Percentiles rank a stretch among this genome's conserved stretches.
Conservation (phyloP, 2,329 filamentous ascomycete species). For the Apiospora phragmitis region DNA sequence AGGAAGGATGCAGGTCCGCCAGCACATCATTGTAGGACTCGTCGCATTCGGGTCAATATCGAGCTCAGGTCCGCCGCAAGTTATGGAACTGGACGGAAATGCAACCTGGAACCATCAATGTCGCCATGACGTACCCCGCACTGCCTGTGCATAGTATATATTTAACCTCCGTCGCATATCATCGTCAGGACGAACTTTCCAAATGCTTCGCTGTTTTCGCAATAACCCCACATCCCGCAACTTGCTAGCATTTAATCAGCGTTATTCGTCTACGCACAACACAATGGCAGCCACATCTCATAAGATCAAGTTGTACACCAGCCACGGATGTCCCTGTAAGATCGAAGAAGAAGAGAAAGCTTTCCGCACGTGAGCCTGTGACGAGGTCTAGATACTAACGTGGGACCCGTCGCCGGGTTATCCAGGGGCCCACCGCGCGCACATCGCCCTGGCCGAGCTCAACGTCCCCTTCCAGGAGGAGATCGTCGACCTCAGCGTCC, state of each 20-base stretch:
- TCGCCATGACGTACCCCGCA: conserved; percentile 4
- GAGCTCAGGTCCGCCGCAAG: neutral
- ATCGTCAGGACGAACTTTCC: neutral
- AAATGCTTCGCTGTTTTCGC: neutral
- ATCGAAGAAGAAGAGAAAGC: neutral
- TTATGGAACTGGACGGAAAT: neutral
- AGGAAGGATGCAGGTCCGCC: neutral
- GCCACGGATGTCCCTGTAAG: conserved; percentile 17
- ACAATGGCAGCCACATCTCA: conserved; percentile 3
- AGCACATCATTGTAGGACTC: neutral
- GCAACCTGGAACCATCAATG: neutral
- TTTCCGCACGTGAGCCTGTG: neutral
- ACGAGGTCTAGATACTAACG: neutral
- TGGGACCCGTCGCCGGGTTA: too few relatives aligned
- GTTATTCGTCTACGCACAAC: neutral
- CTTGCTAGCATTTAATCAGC: neutral
- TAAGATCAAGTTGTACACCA: conserved; percentile 18
- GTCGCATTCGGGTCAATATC: neutral
- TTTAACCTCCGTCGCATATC: neutral
- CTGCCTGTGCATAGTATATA: neutral
- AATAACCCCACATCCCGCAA: neutral
- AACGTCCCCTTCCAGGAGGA: conserved; percentile 16
- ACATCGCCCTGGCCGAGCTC: conserved; percentile 15
- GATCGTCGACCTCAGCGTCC: conserved; percentile 13
- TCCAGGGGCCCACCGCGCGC: conserved; percentile 17